Evolutionary conservation across 2,329 filamentous ascomycete genomes (phyloP).

Genomic region (Fusarium dlaminii): DNA sequence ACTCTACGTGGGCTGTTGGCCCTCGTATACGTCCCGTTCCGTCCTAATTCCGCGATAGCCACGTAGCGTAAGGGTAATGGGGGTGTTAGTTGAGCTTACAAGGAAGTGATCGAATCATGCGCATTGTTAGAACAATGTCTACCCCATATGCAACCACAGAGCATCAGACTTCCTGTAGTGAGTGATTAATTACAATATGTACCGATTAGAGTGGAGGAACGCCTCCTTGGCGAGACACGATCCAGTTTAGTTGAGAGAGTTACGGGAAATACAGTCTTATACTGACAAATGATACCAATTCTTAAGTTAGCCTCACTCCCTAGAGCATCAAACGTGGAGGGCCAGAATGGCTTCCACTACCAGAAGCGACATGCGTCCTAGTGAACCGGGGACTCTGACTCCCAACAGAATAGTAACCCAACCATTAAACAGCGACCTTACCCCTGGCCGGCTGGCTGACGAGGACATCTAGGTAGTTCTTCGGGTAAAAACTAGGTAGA

Average conservation of each 20-base stretch:
- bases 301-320: neutral
- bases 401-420: neutral
- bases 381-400: neutral
- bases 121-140: rapidly evolving
- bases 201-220: neutral
- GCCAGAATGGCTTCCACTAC: neutral
- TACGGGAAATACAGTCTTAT: neutral
- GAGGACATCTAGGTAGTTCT: neutral
- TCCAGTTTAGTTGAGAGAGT: neutral
- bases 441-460: rapidly evolving
- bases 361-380: neutral
- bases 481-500: neutral
- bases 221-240: neutral
- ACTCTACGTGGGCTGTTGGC: neutral
- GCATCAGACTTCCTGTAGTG: neutral
- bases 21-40: neutral
- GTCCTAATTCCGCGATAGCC: neutral
- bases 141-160: neutral
- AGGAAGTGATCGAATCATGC: too few species aligned
- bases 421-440: neutral
- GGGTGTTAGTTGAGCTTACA: neutral
- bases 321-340: neutral
- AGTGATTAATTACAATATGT: neutral
- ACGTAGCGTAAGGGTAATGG: neutral
- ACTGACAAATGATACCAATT: neutral